Evolutionary conservation across 1,284 basidiomycete genomes (phyloP).

Genomic region (Boletus smithii): DNA sequence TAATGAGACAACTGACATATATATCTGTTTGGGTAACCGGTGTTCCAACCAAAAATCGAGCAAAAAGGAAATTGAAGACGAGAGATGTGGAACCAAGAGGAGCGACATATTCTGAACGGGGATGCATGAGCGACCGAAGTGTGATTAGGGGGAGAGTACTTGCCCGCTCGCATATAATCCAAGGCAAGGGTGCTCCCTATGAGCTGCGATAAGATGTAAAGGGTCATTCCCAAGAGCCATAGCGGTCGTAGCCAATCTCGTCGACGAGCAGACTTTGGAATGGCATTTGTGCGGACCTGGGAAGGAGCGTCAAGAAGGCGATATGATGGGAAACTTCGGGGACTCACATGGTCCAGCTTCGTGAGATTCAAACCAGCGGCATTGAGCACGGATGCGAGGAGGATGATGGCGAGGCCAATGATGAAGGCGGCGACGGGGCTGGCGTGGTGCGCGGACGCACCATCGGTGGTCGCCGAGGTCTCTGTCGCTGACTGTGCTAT

Average conservation of each 20-base stretch:
- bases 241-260: slow-evolving; percentile 75
- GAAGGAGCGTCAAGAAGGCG: slow-evolving; percentile 4
- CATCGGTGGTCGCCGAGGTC: slow-evolving; percentile 18
- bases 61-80: slow-evolving; percentile 87
- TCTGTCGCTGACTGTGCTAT: slow-evolving; percentile 13
- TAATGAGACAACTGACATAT: slow-evolving; percentile 46
- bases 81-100: slow-evolving; percentile 81
- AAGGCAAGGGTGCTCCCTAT: slow-evolving; percentile 83
- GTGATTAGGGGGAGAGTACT: neutral
- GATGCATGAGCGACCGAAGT: slow-evolving; percentile 26
- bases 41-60: slow-evolving; percentile 76
- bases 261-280: slow-evolving; percentile 66
- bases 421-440: slow-evolving; percentile 72
- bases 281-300: slow-evolving; percentile 64
- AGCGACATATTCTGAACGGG: slow-evolving; percentile 70
- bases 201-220: slow-evolving; percentile 82
- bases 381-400: slow-evolving; percentile 76
- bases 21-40: slow-evolving; percentile 80
- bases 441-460: slow-evolving; percentile 39
- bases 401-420: slow-evolving; percentile 75
- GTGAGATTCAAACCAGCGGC: slow-evolving; percentile 83
- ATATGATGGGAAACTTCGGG: neutral
- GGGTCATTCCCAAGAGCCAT: slow-evolving; percentile 79
- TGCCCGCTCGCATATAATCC: slow-evolving; percentile 82
- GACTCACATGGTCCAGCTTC: slow-evolving; percentile 77